Conservation (phyloP, 345 rosid species). For the rapeseed (Brassica napus) region DNA sequence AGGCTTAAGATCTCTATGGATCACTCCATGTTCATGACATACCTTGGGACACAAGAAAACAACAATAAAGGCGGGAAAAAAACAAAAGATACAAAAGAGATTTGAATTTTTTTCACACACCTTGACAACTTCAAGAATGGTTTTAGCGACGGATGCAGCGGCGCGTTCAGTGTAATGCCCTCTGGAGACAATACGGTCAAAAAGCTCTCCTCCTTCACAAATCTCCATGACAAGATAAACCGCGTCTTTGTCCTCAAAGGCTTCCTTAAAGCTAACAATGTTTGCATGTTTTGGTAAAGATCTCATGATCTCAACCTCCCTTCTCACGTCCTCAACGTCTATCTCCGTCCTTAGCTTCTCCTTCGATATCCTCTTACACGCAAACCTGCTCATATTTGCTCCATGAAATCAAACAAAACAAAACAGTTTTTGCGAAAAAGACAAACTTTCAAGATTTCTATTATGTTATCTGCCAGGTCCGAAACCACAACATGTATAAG, state of each 20-base stretch:
- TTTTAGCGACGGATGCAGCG: slow-evolving; percentile 63
- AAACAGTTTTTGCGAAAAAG: neutral
- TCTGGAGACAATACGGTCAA: slow-evolving; percentile 75
- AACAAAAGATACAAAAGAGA: neutral
- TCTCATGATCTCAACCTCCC: slow-evolving; percentile 90
- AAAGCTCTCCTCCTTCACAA: slow-evolving; percentile 91
- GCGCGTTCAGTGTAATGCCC: slow-evolving; percentile 88
- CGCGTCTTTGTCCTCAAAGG: slow-evolving; percentile 74
- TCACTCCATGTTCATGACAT: slow-evolving; percentile 89
- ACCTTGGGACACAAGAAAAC: slow-evolving; percentile 49
- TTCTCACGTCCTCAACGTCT: slow-evolving; percentile 81
- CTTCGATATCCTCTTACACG: slow-evolving; percentile 87
- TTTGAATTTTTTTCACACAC: slow-evolving; percentile 41
- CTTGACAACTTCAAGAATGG: slow-evolving; percentile 76
- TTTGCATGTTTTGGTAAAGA: slow-evolving; percentile 75
- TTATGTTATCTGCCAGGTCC: too few species aligned
- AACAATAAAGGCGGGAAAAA: neutral
- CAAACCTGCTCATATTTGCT: slow-evolving; percentile 32
- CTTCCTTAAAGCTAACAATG: slow-evolving; percentile 72
- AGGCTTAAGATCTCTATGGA: slow-evolving; percentile 87
- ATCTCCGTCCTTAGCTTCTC: slow-evolving; percentile 80
- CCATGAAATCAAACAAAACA: neutral
- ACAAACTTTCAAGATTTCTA: neutral
- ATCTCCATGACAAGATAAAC: slow-evolving; percentile 89
- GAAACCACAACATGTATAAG: neutral